Evolutionary conservation across 2,329 filamentous ascomycete species (phyloP), one percentile per base, ranked within the genome.

Genomic region (Aspergillus carbonarius): DNA sequence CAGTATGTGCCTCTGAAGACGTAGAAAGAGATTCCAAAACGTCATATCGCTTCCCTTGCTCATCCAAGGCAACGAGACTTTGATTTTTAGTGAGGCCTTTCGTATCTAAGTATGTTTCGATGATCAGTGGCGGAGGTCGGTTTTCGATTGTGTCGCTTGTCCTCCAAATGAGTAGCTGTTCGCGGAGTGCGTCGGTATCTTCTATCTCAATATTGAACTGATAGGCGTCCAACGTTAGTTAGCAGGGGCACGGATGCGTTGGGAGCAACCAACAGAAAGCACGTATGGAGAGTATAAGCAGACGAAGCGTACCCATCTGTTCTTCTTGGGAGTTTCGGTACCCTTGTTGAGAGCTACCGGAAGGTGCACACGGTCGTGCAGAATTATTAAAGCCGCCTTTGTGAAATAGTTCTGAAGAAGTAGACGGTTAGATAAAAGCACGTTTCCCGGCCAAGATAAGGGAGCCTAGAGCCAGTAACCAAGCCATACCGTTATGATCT

Each of bases 181-280:
- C 89, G 68, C 85, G 83, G 70, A 96, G 92, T 60, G 90, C 87
- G 70, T 96, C 91, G 63, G 93, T 93, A 68, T 99, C 95, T 68
- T 96, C 90, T 46, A 96, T 88, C 66, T 96, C 90, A 66, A 97
- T 87, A 80, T 96, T 96, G 78, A 97, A 99, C 95, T 98, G 70
- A 17, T n/a, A 30, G 49, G n/a, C 6, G 4, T 20, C 12, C 17
- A 8, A 54, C 10, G 49, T 27, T 20, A 18, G 40, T 40, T 17
- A 32, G 27, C 39, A 55, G 30, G 30, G 55, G 55, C 17, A 58
- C 23, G 34, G 34, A 18, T 18, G 10, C 8, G 17, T 35, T 20
- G 13, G 23, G 10, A 5, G 25, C 13, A 12, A 20, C 46, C 17
- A 32, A 62, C 42, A 61, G 57, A 13, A 20, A 20, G 17, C 25